Conservation (phyloP, 2,329 filamentous ascomycete species). For the Fusarium brachygibbosum region DNA sequence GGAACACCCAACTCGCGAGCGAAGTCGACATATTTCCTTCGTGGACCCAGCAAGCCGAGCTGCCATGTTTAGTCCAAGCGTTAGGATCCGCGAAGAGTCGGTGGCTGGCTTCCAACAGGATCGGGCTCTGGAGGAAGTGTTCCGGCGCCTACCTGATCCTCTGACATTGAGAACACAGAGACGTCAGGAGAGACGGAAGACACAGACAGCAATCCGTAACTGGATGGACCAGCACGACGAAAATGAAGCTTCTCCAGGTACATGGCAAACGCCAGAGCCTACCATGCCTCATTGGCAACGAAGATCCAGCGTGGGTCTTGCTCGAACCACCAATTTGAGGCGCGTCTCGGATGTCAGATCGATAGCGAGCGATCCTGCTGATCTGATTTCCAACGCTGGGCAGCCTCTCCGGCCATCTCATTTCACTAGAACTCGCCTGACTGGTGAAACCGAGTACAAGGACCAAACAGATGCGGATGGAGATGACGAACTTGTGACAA, state of each 20-base stretch:
- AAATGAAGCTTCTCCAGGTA: slow-evolving; percentile 59
- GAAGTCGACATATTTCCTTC: slow-evolving; percentile 67
- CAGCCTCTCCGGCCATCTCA: slow-evolving; percentile 47
- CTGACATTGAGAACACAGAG: slow-evolving; percentile 71
- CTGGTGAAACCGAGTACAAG: slow-evolving; percentile 58
- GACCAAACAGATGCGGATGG: slow-evolving; percentile 86
- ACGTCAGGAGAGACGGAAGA: slow-evolving; percentile 76
- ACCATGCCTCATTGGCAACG: slow-evolving; percentile 63
- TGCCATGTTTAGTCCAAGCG: slow-evolving; percentile 79
- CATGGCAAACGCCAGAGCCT: slow-evolving; percentile 65
- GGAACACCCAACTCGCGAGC: slow-evolving; percentile 72
- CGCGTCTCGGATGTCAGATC: slow-evolving; percentile 70
- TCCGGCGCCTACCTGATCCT: slow-evolving; percentile 78
- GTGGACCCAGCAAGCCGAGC: slow-evolving; percentile 67
- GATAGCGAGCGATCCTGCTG: slow-evolving; percentile 73
- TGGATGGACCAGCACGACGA: slow-evolving; percentile 86
- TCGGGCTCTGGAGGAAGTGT: slow-evolving; percentile 90
- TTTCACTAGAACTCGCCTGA: slow-evolving; percentile 58
- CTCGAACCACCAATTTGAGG: slow-evolving; percentile 62
- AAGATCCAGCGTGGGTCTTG: slow-evolving; percentile 66
- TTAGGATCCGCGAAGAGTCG: slow-evolving; percentile 84
- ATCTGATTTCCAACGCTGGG: slow-evolving; percentile 69
- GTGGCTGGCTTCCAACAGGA: slow-evolving; percentile 92
- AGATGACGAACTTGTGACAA: slow-evolving; percentile 89
- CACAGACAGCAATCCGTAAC: slow-evolving; percentile 83